Evolutionary conservation across 495 filamentous ascomycete species (phyloP), one percentile per base, ranked within the genome.

Genomic region (Opeltia flavorubescens): DNA sequence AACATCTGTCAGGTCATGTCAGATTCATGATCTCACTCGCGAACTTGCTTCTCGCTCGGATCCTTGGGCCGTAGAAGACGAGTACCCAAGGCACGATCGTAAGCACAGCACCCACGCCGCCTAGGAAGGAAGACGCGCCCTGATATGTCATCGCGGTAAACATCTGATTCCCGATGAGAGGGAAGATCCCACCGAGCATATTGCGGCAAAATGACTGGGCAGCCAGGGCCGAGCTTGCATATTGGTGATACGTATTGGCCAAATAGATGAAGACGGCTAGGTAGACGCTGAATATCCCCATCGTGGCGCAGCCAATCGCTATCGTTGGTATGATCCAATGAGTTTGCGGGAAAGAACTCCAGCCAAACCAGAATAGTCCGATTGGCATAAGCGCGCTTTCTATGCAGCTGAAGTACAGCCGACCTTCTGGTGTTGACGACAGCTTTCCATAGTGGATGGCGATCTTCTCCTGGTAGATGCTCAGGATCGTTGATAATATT

Each of bases 201-300:
- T 96, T 96, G 2, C 89, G 74, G 70, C 76, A 80, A 55, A 86
- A 89, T 4, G 75, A 81, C 63, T 95, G 89, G 9, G 88, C 87
- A 1, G 89, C 89, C 38, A 95, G 67, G 2, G 89, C 89, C 7
- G 83, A 91, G 45, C 78, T 85, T 1, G 89, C 86, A 54, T 86
- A 94, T 0, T 73, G 68, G 57, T 87, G 81, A 60, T 95, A 96
- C 1, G 76, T 83, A 61, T 95, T 89, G 13, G 88, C 87, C 12
- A 95, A 72, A 53, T 95, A 95, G 55, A 95, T 96, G 66, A 95
- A 95, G 0, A 85, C 89, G n/a, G 88, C 87, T 5, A 96, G 69
- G 57, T 95, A 95, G 36, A 95, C 77, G 34, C 77, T 79, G 57
- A 85, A 86, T 44, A 96, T 93, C 8, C 89, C 89, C 69, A 94